These are phyloP conservation scores for Hippophae gyantsensis DNA, from an alignment of 306 rosid species.

Conservation along the genomic window DNA sequence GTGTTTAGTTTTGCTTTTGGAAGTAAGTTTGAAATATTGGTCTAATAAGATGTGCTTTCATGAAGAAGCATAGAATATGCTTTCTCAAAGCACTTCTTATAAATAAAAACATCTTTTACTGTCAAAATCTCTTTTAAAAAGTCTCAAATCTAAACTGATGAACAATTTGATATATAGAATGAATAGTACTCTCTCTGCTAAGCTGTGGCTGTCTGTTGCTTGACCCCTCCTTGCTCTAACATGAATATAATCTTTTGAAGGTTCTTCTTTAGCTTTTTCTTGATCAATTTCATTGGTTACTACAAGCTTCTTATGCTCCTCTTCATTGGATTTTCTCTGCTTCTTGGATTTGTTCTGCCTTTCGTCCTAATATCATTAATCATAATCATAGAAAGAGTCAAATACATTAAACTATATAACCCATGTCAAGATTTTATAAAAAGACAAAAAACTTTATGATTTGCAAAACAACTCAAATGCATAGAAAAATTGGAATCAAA, in stretches of 20 bases:
- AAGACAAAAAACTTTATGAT: too few relatives aligned
- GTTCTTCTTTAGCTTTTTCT: conserved; percentile 39
- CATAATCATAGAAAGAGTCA: conserved; percentile 7
- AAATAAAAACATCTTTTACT: too few relatives aligned
- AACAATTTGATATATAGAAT: too few relatives aligned
- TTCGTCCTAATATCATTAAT: conserved; percentile 24
- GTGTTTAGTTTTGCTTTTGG: background rate
- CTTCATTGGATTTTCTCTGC: conserved; percentile 40
- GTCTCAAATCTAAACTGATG: too few relatives aligned
- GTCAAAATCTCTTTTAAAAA: too few relatives aligned
- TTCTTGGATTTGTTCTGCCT: conserved; percentile 36
- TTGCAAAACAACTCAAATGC: too few relatives aligned
- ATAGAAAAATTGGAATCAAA: too few relatives aligned
- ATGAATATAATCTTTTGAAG: conserved; percentile 73
- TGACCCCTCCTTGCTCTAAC: conserved; percentile 99
- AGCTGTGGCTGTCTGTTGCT: conserved; percentile 98
- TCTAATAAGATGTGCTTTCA: too few relatives aligned
- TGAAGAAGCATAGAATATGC: too few relatives aligned
- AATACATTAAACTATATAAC: background rate
- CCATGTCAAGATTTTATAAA: too few relatives aligned
- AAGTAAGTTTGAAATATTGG: background rate
- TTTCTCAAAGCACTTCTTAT: too few relatives aligned
- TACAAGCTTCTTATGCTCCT: conserved; percentile 20
- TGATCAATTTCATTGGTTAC: conserved; percentile 29
- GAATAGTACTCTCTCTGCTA: conserved; percentile 77